phyloP scores from a whole-genome alignment of 2,329 filamentous ascomycete genomes.

The Thielaviopsis populi region DNA sequence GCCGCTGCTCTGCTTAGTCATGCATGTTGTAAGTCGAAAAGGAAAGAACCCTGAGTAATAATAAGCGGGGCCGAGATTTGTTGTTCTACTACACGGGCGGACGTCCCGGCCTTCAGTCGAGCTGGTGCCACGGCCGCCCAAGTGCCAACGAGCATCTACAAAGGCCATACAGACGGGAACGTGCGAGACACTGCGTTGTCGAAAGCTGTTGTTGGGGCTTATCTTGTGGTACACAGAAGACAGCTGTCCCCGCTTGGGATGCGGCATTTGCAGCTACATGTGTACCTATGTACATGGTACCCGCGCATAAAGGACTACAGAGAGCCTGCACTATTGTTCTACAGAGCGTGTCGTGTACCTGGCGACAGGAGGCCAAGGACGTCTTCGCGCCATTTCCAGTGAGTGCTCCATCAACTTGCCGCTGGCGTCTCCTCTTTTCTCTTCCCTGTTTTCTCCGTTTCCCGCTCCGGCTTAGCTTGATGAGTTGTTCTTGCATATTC shows the following conservation, averaged over 20 bases:
- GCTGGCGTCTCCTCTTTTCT: background rate
- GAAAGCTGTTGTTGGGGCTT: background rate
- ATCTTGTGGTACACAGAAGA: background rate
- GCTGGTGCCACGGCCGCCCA: no score
- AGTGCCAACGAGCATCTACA: no score
- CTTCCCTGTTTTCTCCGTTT: background rate
- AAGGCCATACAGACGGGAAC: background rate
- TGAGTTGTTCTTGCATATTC: conserved; percentile 23
- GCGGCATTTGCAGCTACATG: background rate
- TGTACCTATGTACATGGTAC: background rate
- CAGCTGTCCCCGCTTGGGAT: background rate
- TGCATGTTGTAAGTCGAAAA: background rate
- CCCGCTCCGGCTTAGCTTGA: conserved; percentile 5
- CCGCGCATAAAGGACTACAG: no score
- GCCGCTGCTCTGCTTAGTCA: background rate
- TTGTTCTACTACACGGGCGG: no score
- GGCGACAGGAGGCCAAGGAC: no score
- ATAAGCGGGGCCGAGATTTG: background rate
- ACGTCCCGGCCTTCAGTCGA: no score
- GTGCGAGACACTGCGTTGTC: background rate
- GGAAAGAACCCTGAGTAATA: background rate
- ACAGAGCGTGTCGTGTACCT: no score
- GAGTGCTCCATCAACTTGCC: no score
- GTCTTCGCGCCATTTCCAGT: no score
- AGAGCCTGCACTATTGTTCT: no score